Evolutionary conservation across 257 asterid genomes (phyloP), one percentile per base, ranked within the genome.

Genomic region (Nicotiana benthamiana): DNA sequence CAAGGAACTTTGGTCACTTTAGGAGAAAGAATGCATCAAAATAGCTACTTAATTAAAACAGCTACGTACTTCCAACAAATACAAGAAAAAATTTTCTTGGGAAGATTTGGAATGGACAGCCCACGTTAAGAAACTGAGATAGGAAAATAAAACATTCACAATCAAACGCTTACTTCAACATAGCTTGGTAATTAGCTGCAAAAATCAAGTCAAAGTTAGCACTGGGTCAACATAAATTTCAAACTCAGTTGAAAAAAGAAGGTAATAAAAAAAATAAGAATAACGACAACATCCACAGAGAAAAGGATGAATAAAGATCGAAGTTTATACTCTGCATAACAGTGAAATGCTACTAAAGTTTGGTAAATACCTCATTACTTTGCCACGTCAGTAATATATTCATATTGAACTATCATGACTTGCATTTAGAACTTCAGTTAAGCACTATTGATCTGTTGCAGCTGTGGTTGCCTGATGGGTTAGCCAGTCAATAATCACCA

Each of bases 401-500:
- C 78, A 24, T 24, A 24, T 46, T 24, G 78, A 24, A 56, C 48
- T 72, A 8, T 72, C 78, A 48, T 72, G 24, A 24, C 40, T 15
- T 72, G 78, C 78, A 72, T 72, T 72, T 48, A 72, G 61, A 72
- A 72, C 61, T 46, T 72, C 78, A 24, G 40, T 46, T 72, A 36
- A 72, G 60, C 36, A 24, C 24, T 46, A 48, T 1, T 72, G 61
- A 46, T 24, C 32, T 72, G 40, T 48, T 7, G 78, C 61, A 72
- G 61, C 78, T 24, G 40, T 6, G 24, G 40, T 72, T 72, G 78
- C 60, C 78, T 43, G 43, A 62, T 24, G 30, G 28, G 61, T 48
- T 77, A 51, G 6, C 61, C 6, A 30, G 64, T 70, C 63, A 83
- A 68, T 54, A 66, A 83, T 90, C 89, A 94, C 97, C 97, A 94